Base-by-base conservation (phyloP, 2,329 filamentous ascomycete genomes). In the Ustulina deusta region DNA sequence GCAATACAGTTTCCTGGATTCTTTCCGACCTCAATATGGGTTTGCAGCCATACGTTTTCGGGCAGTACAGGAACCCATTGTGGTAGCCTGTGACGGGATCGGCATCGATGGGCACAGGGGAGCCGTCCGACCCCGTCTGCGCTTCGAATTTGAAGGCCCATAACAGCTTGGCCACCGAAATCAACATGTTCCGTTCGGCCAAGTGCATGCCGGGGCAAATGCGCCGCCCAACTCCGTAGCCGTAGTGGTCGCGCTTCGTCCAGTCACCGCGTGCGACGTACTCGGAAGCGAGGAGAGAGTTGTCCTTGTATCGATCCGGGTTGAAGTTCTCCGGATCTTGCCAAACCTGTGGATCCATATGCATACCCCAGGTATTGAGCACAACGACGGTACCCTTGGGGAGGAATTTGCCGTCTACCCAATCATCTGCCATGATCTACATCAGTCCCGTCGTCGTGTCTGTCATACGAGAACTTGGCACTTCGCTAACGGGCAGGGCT, bases 151-250 rank as follows among this genome's bases (percentile, higher is more conserved):
- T 63, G 63, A 79, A 78, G 3, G 74, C 76, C 79, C 79, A 81
- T 1, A 79, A 65, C n/a, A 79, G 17, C 6, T 76, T 71, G 10
- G 79, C 70, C 3, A 79, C 76, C 3, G 73, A 74, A 2, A 79
- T 69, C 10, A 76, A 76, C 17, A 79, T 64, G 20, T 68, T 75
- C 5, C 75, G 71, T 51, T 77, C 73, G 0, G 75, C 79, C 15
- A 87, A 77, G 64, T 86, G 82, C 13, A 84, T 82, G 0, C 84
- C 84, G 0, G 80, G 81, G 68, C 84, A 85, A 27, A 85, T 80
- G 6, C 84, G 80, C 1, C 84, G 78, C 0, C 84, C 84, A 13
- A 78, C 79, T 4, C 83, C 83, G 71, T 84, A 86, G 2, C 78
- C 78, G 68, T 82, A 86, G 69, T 85, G 83, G 65, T 83, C 80